A percentile compares a stretch with the other conserved stretches of the same genome.
Evolutionary conservation across 257 asterid species (phyloP).

Genomic region (Perilla frutescens): DNA sequence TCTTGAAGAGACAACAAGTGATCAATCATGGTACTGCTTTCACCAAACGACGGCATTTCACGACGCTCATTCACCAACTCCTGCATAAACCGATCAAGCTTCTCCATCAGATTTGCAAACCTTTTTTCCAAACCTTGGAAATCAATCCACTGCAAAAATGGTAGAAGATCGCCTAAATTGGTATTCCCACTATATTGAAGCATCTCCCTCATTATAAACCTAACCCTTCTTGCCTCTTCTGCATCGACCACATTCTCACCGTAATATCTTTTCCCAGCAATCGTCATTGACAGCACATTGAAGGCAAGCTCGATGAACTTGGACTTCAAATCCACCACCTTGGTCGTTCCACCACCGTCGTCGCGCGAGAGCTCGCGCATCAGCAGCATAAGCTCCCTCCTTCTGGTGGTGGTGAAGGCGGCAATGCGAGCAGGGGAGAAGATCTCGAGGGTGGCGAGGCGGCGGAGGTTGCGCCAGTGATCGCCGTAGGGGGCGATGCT

Average conservation of each 20-base stretch:
- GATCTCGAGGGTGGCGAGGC: constrained; percentile 37
- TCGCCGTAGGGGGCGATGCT: constrained; percentile 41
- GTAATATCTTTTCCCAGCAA: constrained; percentile 48
- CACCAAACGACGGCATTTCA: no score
- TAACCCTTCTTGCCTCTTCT: constrained; percentile 44
- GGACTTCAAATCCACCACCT: constrained; percentile 37
- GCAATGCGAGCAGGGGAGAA: constrained; percentile 39
- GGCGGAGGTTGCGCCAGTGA: constrained; percentile 43
- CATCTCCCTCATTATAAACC: constrained; percentile 43
- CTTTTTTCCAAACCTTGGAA: constrained; percentile 40
- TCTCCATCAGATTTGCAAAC: constrained; percentile 16
- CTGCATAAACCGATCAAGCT: constrained; percentile 41
- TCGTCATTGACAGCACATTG: constrained; percentile 43
- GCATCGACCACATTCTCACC: constrained; percentile 43
- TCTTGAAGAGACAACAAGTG: constrained; percentile 37
- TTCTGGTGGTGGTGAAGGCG: constrained; percentile 28
- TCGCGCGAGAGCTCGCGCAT: constrained; percentile 21
- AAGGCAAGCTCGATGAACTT: constrained; percentile 39
- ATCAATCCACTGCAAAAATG: constrained; percentile 47
- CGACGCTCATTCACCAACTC: constrained; percentile 31
- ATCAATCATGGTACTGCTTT: constrained; percentile 31
- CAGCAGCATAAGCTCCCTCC: constrained; percentile 28
- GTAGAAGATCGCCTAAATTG: constrained; percentile 43
- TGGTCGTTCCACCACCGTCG: constrained; percentile 11
- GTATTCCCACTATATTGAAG: constrained; percentile 38